Evolutionary conservation across 805 yeast genomes (phyloP).

Genomic region (Metschnikowia gelsemii): DNA sequence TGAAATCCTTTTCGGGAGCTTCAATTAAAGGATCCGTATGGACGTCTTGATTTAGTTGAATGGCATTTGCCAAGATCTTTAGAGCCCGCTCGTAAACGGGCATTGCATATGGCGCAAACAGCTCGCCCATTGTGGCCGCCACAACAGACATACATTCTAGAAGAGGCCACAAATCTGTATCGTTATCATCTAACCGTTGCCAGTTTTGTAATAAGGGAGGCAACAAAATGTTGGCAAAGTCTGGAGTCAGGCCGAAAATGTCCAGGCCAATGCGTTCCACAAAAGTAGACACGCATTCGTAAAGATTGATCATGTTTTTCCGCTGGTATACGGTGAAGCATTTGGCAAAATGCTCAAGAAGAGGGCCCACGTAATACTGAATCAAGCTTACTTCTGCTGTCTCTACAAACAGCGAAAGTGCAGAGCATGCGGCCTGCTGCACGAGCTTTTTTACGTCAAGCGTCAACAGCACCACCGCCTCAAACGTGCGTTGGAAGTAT

Average conservation of each 20-base stretch:
- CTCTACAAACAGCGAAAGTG: slow-evolving; percentile 82
- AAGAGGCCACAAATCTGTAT: slow-evolving; percentile 85
- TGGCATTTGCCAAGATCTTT: slow-evolving; percentile 63
- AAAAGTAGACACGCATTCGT: slow-evolving; percentile 89
- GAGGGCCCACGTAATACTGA: slow-evolving; percentile 59
- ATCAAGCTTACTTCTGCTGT: slow-evolving; percentile 63
- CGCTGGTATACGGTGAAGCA: slow-evolving; percentile 81
- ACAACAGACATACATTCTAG: slow-evolving; percentile 90
- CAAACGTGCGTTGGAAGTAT: slow-evolving; percentile 74
- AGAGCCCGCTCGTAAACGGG: slow-evolving; percentile 81
- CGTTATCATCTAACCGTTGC: slow-evolving; percentile 72
- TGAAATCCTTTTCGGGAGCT: slow-evolving; percentile 86
- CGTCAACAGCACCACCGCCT: slow-evolving; percentile 70
- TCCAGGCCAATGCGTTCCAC: slow-evolving; percentile 71
- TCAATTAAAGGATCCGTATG: slow-evolving; percentile 64
- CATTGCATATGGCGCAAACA: slow-evolving; percentile 85
- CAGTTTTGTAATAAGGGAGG: slow-evolving; percentile 85
- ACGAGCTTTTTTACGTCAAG: slow-evolving; percentile 85
- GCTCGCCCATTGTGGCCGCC: slow-evolving; percentile 81
- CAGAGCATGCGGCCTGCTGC: slow-evolving; percentile 92
- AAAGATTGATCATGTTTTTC: slow-evolving; percentile 75
- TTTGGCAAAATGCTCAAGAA: slow-evolving; percentile 65
- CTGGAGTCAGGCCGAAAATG: slow-evolving; percentile 52
- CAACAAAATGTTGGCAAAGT: slow-evolving; percentile 58
- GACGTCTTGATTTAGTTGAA: slow-evolving; percentile 63